Conservation (phyloP, 140 eudicot genomes). For the Cichorium intybus region DNA sequence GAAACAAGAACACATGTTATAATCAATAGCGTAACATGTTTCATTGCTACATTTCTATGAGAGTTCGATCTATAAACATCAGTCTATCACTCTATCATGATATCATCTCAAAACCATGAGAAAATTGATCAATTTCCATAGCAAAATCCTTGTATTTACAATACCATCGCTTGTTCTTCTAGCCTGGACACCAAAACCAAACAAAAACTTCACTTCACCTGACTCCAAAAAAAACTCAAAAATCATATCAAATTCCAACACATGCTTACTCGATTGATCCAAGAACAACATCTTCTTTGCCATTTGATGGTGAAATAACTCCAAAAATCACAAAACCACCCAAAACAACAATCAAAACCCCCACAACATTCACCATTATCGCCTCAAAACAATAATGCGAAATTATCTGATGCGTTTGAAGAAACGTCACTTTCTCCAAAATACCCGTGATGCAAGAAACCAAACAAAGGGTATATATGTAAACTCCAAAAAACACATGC, state of each 20-base stretch:
- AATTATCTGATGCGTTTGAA: slow-evolving; percentile 56
- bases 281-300: slow-evolving; percentile 46
- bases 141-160: not conserved
- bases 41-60: not conserved
- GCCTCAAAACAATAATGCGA: slow-evolving; percentile 77
- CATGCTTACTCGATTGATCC: slow-evolving; percentile 45
- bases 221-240: not conserved
- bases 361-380: slow-evolving; percentile 61
- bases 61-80: slow-evolving; percentile 5
- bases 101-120: no score
- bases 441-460: slow-evolving; percentile 75
- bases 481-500: slow-evolving; percentile 73
- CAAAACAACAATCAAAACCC: slow-evolving; percentile 59
- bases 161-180: slow-evolving; percentile 36
- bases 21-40: not conserved
- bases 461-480: slow-evolving; percentile 69
- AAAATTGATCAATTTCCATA: no score
- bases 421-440: slow-evolving; percentile 81
- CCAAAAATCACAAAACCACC: slow-evolving; percentile 80
- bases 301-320: slow-evolving; percentile 51
- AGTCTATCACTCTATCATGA: not conserved
- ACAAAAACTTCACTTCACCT: slow-evolving; percentile 20
- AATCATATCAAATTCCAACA: slow-evolving; percentile 3
- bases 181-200: slow-evolving; percentile 30
- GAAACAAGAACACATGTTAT: not conserved